phyloP scores from a whole-genome alignment of 352 stramenopile species.

The Thalassiosira exigua region DNA sequence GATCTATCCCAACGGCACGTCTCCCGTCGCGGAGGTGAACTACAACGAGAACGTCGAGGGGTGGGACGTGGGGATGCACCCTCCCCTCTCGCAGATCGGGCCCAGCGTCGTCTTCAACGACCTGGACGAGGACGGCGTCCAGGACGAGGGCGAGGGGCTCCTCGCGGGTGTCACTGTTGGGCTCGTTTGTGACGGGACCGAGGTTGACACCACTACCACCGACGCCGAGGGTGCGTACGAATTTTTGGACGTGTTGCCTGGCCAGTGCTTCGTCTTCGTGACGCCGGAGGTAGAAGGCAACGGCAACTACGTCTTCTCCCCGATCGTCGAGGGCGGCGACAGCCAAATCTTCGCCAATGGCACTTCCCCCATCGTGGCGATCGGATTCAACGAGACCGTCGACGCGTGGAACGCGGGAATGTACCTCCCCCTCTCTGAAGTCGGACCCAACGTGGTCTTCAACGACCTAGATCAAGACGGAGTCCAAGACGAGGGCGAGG shows the following conservation, averaged over 20 bases:
- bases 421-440: slow-evolving; percentile 32
- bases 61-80: slow-evolving; percentile 43
- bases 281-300: slow-evolving; percentile 9
- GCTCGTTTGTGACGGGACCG: neutral
- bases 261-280: slow-evolving; percentile 37
- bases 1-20: slow-evolving; percentile 40
- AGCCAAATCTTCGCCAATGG: slow-evolving; percentile 41
- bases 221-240: slow-evolving; percentile 35
- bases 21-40: slow-evolving; percentile 28
- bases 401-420: slow-evolving; percentile 41
- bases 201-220: neutral
- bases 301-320: slow-evolving; percentile 36
- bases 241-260: slow-evolving; percentile 21
- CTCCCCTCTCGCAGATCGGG: slow-evolving; percentile 34
- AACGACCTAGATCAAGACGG: slow-evolving; percentile 47
- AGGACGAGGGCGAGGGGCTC: slow-evolving; percentile 17
- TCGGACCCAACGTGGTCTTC: slow-evolving; percentile 53
- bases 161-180: neutral
- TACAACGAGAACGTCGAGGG: slow-evolving; percentile 24
- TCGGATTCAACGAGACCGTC: slow-evolving; percentile 22
- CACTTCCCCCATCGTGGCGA: slow-evolving; percentile 30
- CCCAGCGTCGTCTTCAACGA: slow-evolving; percentile 50
- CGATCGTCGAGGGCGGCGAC: slow-evolving; percentile 48
- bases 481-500: slow-evolving; percentile 30
- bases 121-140: slow-evolving; percentile 41